phyloP scores from a whole-genome alignment of 2,329 filamentous ascomycete genomes.

The Hymenoscyphus fraxineus region DNA sequence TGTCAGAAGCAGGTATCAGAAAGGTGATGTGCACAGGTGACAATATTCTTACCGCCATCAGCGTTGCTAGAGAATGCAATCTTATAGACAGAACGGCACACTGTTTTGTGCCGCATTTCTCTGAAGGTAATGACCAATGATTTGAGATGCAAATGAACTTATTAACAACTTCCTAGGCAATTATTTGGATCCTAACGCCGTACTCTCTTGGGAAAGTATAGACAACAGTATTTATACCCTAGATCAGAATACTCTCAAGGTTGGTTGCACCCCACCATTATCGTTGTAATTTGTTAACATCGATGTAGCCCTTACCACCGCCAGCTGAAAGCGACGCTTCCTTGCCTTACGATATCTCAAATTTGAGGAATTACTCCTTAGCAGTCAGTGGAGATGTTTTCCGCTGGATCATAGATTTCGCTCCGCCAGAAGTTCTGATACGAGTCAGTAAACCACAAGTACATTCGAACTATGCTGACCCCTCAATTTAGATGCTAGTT shows the following conservation, averaged over 20 bases:
- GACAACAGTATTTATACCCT: constrained; percentile 76
- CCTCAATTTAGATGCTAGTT: constrained; percentile 68
- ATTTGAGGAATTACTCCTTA: constrained; percentile 79
- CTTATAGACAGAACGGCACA: constrained; percentile 77
- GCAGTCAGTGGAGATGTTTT: constrained; percentile 93
- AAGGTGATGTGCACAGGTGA: constrained; percentile 97
- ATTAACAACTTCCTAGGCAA: constrained; percentile 48
- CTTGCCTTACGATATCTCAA: constrained; percentile 77
- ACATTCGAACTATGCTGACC: not conserved
- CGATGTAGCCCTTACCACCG: constrained; percentile 60
- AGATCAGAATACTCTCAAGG: constrained; percentile 72
- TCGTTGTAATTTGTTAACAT: constrained; percentile 14
- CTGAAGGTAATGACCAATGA: constrained; percentile 53
- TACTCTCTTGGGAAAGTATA: constrained; percentile 88
- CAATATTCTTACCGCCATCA: constrained; percentile 95
- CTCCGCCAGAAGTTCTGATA: constrained; percentile 72
- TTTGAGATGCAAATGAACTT: not conserved
- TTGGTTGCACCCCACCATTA: constrained; percentile 36
- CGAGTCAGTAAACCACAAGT: constrained; percentile 44
- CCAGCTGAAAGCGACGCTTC: constrained; percentile 74
- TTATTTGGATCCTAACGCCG: constrained; percentile 67
- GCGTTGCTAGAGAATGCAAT: constrained; percentile 85
- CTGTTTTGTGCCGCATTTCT: constrained; percentile 89
- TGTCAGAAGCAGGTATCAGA: constrained; percentile 77
- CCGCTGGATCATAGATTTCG: constrained; percentile 93